Percentiles rank a stretch among this genome's conserved stretches.
phyloP scores from a whole-genome alignment of 2,329 filamentous ascomycete species.

The Epichloe amarillans region DNA sequence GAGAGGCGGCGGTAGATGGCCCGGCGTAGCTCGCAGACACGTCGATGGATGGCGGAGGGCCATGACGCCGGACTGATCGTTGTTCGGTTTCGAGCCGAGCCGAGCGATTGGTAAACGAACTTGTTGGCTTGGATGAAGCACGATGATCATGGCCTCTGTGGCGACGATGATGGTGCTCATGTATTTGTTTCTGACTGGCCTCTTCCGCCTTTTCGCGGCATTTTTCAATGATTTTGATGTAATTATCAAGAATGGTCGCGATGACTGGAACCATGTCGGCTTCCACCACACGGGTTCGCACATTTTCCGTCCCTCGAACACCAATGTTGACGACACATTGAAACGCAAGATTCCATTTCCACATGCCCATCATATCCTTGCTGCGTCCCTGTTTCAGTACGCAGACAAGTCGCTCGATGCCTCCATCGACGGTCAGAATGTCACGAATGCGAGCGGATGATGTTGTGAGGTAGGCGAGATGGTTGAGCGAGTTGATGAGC shows the following conservation, averaged over 20 bases:
- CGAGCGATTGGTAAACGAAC: conserved; percentile 40
- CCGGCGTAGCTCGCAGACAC: conserved; percentile 31
- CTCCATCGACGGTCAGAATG: conserved; percentile 96
- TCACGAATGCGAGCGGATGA: conserved; percentile 95
- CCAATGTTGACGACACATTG: conserved; percentile 99
- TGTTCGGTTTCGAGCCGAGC: conserved; percentile 43
- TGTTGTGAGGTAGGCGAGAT: conserved; percentile 94
- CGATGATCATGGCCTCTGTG: conserved; percentile 37
- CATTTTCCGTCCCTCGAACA: conserved; percentile 84
- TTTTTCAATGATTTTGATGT: conserved; percentile 91
- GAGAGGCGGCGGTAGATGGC: conserved; percentile 19
- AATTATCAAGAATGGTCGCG: conserved; percentile 94
- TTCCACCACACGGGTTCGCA: conserved; percentile 90
- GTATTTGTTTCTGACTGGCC: conserved; percentile 56
- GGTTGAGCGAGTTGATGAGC: conserved; percentile 97
- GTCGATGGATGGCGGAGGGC: conserved; percentile 60
- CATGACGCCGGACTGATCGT: conserved; percentile 57
- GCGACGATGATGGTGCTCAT: conserved; percentile 35
- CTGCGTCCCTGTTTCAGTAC: conserved; percentile 95
- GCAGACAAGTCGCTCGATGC: conserved; percentile 90
- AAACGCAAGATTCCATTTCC: conserved; percentile 99
- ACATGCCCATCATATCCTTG: conserved; percentile 99
- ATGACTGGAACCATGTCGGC: conserved; percentile 99
- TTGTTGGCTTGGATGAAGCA: conserved; percentile 30
- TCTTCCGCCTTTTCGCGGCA: conserved; percentile 79